Base-by-base conservation (phyloP, 2,329 filamentous ascomycete genomes). In the Penicillium sp. region DNA sequence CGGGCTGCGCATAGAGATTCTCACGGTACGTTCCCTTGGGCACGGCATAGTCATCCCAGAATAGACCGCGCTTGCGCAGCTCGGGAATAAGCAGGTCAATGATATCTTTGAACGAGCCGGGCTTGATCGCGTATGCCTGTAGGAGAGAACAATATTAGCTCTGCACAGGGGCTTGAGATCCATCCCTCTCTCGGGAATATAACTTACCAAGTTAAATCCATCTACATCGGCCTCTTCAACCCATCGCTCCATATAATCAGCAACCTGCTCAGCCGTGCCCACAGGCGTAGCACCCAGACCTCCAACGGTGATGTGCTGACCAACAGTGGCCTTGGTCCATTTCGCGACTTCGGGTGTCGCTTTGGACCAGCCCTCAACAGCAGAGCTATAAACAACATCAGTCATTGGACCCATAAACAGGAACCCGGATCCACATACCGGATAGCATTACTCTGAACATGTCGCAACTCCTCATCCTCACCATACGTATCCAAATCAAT, bases 261-360 rank as follows among this genome's bases (percentile, higher is more conserved):
- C 87, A 1, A 90, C 85, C 59, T 84, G 81, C 14, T 78, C 69
- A 0, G 87, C 75, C 0, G 84, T 89, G 0, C 88, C 87, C 0
- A 90, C 83, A 2, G 85, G 70, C 0, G 84, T 79, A 0, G 85
- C 82, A 0, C 86, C 85, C 16, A 88, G 79, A 1, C 87, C 87
- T 4, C 87, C 87, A 11, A 90, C 78, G 39, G 81, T 83, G 46
- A 89, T 81, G 59, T 88, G 84, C 62, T 88, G 79, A 0, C 85
- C 87, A 5, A 90, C 80, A 0, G 84, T 88, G 44, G 82, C 77
- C 68, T 89, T 89, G 0, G 87, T 90, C 88, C 88, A 90, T 64
- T 87, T 88, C 0, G 80, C 76, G 2, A 83, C 81, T 2, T 78
- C 81, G 0, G 84, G 84, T 0, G 82, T 81, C 42, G 82, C 81